Conservation (phyloP, 1,139 yeast genomes). For the Sugiyamaella grinbergsii region DNA sequence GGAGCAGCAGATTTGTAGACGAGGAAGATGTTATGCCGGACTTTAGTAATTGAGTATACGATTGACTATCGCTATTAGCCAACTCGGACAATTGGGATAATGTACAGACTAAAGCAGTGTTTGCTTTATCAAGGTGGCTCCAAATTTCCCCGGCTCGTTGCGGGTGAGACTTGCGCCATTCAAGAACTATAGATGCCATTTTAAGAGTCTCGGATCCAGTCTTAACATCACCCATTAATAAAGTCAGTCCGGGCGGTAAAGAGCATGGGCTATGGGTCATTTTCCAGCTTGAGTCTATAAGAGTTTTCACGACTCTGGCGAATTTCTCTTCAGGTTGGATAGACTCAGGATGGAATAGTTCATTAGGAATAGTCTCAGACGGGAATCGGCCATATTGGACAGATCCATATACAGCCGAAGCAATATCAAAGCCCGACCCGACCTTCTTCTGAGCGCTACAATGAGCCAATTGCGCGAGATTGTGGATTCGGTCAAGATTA, state of each 20-base stretch:
- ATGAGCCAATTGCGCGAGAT: conserved; percentile 84
- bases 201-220: conserved; percentile 96
- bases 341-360: conserved; percentile 7
- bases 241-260: conserved; percentile 65
- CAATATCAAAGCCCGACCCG: conserved; percentile 97
- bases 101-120: conserved; percentile 55
- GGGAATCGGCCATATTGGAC: conserved; percentile 74
- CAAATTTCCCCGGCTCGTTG: conserved; percentile 57
- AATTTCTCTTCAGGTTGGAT: conserved; percentile 20
- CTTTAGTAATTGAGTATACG: conserved; percentile 19
- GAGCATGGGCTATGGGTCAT: conserved; percentile 55
- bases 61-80: conserved; percentile 26
- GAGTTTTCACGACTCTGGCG: conserved; percentile 38
- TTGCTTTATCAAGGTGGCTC: conserved; percentile 57
- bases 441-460: conserved; percentile 92
- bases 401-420: conserved; percentile 92
- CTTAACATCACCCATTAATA: conserved; percentile 89
- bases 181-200: conserved; percentile 71
- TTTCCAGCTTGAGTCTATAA: conserved; percentile 59
- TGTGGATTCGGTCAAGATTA: conserved; percentile 55
- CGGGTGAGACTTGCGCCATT: conserved; percentile 64
- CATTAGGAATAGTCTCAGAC: conserved; percentile 27
- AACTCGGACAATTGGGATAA: conserved; percentile 47
- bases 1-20: conserved; percentile 9
- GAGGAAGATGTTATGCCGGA: conserved; percentile 13